Evolutionary conservation across 2,329 filamentous ascomycete genomes (phyloP).

Genomic region (Aspergillus chevalieri): DNA sequence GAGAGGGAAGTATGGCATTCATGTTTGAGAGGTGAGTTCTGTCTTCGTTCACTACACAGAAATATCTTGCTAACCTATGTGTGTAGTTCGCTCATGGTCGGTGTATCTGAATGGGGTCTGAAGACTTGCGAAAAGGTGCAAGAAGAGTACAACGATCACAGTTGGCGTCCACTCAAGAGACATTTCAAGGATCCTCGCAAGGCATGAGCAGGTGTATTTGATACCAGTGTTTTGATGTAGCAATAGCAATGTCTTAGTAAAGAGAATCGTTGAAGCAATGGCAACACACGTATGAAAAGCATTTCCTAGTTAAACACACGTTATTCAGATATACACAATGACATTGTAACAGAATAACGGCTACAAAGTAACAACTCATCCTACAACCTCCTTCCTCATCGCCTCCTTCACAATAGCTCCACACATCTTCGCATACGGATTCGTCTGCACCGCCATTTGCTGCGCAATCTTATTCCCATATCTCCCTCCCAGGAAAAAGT

Average conservation of each 20-base stretch:
- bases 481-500: conserved; percentile 49
- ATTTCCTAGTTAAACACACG: too few species aligned
- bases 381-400: conserved; percentile 48
- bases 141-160: conserved; percentile 70
- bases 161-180: conserved; percentile 64
- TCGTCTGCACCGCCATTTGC: conserved; percentile 54
- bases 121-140: conserved; percentile 66
- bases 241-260: background rate
- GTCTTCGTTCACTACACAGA: background rate
- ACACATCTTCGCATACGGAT: conserved; percentile 59
- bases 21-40: conserved; percentile 53
- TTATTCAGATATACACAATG: background rate
- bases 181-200: conserved; percentile 54
- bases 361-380: conserved; percentile 3
- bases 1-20: conserved; percentile 57
- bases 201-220: conserved; percentile 1
- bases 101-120: conserved; percentile 66
- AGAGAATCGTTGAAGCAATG: background rate
- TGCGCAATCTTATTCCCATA: conserved; percentile 54
- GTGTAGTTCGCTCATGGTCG: conserved; percentile 58
- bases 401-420: conserved; percentile 57
- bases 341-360: background rate
- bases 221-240: background rate
- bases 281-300: background rate
- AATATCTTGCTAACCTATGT: conserved; percentile 34